Evolutionary conservation across 306 rosid genomes (phyloP).

Genomic region (Myrica gale): DNA sequence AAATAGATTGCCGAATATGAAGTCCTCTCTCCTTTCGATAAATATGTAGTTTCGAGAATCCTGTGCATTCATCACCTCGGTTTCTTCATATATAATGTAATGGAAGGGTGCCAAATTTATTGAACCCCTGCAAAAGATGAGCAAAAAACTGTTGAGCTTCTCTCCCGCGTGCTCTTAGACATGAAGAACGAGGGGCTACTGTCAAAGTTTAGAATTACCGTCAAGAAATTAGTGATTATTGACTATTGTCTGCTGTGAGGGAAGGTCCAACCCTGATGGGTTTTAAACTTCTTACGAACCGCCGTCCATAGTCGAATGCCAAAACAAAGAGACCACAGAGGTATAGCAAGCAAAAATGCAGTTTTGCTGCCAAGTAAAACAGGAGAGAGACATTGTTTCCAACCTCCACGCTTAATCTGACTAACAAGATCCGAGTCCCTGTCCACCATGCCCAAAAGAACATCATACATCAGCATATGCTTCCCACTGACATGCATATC

Average conservation of each 20-base stretch:
- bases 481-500: not conserved
- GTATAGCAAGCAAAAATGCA: conserved; percentile 49
- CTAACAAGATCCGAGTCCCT: conserved; percentile 36
- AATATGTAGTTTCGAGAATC: not conserved
- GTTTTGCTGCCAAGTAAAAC: conserved; percentile 39
- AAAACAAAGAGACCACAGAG: conserved; percentile 56
- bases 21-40: conserved; percentile 19
- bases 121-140: conserved; percentile 21
- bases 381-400: conserved; percentile 39
- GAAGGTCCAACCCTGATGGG: conserved; percentile 64
- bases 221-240: conserved; percentile 19
- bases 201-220: conserved; percentile 32
- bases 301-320: conserved; percentile 45
- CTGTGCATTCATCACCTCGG: not conserved
- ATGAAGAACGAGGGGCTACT: not conserved
- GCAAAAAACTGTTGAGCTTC: not conserved
- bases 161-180: not conserved
- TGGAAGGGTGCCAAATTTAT: not conserved
- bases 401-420: conserved; percentile 39
- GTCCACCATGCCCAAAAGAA: conserved; percentile 60
- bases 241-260: conserved; percentile 27
- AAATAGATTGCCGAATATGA: not conserved
- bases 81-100: not conserved
- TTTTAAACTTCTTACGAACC: conserved; percentile 49
- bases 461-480: conserved; percentile 9